These are phyloP conservation scores for Stemphylium vesicarium DNA, from an alignment of 2,329 filamentous ascomycete genomes.

Conservation along the genomic window DNA sequence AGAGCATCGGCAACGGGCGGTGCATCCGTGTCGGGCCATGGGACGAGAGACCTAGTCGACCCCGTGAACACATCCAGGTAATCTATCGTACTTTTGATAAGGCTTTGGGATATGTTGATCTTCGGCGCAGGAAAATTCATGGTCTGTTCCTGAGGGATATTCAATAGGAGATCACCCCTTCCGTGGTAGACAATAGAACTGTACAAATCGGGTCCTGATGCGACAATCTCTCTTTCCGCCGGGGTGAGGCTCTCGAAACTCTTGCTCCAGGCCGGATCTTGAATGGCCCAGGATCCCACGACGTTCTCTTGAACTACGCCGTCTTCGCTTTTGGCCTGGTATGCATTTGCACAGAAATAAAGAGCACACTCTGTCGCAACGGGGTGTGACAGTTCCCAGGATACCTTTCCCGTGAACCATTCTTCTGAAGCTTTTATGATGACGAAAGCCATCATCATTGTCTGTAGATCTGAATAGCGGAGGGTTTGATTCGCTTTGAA, in stretches of 20 bases:
- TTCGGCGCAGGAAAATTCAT: background rate
- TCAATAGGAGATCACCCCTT: background rate
- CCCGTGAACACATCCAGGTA: too few species aligned
- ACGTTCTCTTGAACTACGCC: background rate
- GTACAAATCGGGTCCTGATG: background rate
- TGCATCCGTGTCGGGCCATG: too few species aligned
- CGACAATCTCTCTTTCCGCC: background rate
- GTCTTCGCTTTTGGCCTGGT: conserved; percentile 6
- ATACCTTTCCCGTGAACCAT: background rate
- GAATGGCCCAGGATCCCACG: conserved; percentile 6
- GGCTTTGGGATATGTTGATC: background rate
- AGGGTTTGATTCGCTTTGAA: background rate
- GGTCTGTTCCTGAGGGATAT: background rate
- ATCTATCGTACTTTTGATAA: too few species aligned
- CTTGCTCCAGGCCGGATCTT: conserved; percentile 4
- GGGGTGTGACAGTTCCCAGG: conserved; percentile 9
- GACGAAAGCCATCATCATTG: conserved; percentile 1
- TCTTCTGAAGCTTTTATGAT: conserved; percentile 7
- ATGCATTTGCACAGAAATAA: conserved; percentile 18
- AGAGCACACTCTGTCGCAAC: conserved; percentile 18
- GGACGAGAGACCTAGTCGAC: too few species aligned
- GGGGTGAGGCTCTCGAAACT: background rate
- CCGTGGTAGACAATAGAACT: background rate
- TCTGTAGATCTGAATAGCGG: background rate
- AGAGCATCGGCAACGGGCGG: too few species aligned